Evolutionary conservation across 768 basidiomycete species (phyloP), one percentile per base, ranked within the genome.

Genomic region (Mycena galopus): DNA sequence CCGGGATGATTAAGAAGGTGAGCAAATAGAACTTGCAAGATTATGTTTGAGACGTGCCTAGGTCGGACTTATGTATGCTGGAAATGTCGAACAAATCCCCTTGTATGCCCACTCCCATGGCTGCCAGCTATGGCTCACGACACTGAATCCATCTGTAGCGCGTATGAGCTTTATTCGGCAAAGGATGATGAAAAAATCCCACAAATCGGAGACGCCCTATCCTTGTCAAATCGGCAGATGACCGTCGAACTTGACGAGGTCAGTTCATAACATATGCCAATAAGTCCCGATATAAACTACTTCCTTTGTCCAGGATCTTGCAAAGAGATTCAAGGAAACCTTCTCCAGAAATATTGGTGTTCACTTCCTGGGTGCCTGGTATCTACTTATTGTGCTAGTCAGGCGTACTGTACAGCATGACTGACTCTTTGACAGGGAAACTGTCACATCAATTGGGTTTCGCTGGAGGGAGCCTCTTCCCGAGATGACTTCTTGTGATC

Each of bases 1-100:
- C 85, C 0, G 86, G 79, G 10, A 86, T 86, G 85, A 79, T 86
- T 12, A 67, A 84, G n/a, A 56, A 56, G 12, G 55, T 32, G 17
- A 19, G 27, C 5, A n/a, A n/a, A 23, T 44, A 23, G 23, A n/a
- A 6, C n/a, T 6, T 50, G 21, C 3, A 35, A 6, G 7, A 50
- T 23, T 7, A 23, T 50, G 47, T 14, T 33, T 32, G 17, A 19
- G 21, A 27, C 9, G 6, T 21, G 19, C 17, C 32, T 35, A 84
- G 84, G 77, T 84, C 42, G 83, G 84, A 4, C 74, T 84, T 42
- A 75, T 84, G 57, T 60, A 71, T 29, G 75, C 71, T 8, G 78
- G 74, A 19, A 83, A 83, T 2, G 74, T 82, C 32, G 79, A 79
- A 37, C 82, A 83, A 51, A 81, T 84, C 39, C 76, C 78, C 3